These are phyloP conservation scores for Botryotinia convoluta DNA, from an alignment of 2,329 filamentous ascomycete species.

Conservation along the genomic window DNA sequence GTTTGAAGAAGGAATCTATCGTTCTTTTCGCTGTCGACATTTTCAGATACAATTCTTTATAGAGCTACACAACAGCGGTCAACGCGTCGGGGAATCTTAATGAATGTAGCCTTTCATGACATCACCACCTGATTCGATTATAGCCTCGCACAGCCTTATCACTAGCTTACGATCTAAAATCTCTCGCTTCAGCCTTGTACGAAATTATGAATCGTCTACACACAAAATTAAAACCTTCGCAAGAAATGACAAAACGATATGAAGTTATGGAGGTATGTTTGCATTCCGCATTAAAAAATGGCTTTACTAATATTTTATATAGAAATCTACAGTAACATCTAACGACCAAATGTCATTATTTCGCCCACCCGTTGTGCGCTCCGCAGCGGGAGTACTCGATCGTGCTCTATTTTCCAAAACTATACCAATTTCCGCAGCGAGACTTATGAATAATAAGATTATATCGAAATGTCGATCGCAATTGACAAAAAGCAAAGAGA, in stretches of 20 bases:
- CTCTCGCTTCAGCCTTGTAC: slow-evolving; percentile 15
- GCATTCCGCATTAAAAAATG: neutral
- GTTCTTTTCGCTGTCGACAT: slow-evolving; percentile 54
- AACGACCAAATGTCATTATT: slow-evolving; percentile 57
- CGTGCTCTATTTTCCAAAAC: slow-evolving; percentile 77
- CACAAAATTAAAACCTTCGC: slow-evolving; percentile 7
- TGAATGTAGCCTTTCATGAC: slow-evolving; percentile 24
- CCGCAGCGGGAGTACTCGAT: slow-evolving; percentile 68
- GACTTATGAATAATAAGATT: slow-evolving; percentile 70
- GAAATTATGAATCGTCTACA: slow-evolving; percentile 13
- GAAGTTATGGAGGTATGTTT: slow-evolving; percentile 33
- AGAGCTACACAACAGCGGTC: neutral
- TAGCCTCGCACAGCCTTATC: slow-evolving; percentile 5
- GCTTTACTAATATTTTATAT: slow-evolving; percentile 14
- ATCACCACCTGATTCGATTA: neutral
- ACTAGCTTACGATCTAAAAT: slow-evolving; percentile 10
- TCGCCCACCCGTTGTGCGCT: slow-evolving; percentile 74
- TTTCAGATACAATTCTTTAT: neutral
- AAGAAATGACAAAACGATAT: slow-evolving; percentile 25
- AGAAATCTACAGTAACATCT: slow-evolving; percentile 26
- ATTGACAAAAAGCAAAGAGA: slow-evolving; percentile 63
- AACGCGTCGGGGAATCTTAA: neutral
- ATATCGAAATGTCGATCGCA: slow-evolving; percentile 69
- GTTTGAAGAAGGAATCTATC: slow-evolving; percentile 66
- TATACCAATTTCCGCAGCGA: slow-evolving; percentile 73